Evolutionary conservation across 148 eudicot genomes (phyloP).

Genomic region (Silene conica): DNA sequence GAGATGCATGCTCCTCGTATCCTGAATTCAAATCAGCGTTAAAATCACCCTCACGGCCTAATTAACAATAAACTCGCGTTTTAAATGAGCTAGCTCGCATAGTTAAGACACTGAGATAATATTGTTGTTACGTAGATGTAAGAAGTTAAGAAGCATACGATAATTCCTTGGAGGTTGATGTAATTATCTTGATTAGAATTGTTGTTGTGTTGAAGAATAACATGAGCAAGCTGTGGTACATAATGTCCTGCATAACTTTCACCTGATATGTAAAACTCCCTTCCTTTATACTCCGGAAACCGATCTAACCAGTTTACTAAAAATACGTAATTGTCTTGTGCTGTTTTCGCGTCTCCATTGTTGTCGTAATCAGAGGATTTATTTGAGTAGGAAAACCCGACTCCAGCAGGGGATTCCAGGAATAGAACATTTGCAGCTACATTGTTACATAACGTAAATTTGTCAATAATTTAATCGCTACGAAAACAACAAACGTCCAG

Average conservation of each 20-base stretch:
- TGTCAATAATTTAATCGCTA: too few species aligned
- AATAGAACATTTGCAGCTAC: conserved; percentile 72
- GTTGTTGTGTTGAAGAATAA: conserved; percentile 45
- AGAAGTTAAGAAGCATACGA: conserved; percentile 33
- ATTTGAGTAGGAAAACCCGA: conserved; percentile 81
- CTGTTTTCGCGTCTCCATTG: conserved; percentile 57
- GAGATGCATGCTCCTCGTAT: too few species aligned
- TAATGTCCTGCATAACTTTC: conserved; percentile 85
- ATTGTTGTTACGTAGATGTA: too few species aligned
- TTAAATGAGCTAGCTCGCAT: too few species aligned
- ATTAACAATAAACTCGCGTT: too few species aligned
- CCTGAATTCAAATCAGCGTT: too few species aligned
- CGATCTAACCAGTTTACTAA: conserved; percentile 75
- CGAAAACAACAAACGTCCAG: too few species aligned
- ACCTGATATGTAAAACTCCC: conserved; percentile 65
- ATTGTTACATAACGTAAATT: background rate
- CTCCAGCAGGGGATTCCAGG: conserved; percentile 83
- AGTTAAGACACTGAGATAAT: too few species aligned
- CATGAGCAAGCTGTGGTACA: conserved; percentile 77
- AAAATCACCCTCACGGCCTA: too few species aligned
- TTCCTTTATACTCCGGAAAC: conserved; percentile 58
- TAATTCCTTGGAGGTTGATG: conserved; percentile 69
- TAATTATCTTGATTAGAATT: conserved; percentile 27
- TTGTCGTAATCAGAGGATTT: conserved; percentile 33
- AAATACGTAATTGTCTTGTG: conserved; percentile 48